phyloP scores from a whole-genome alignment of 2,329 filamentous ascomycete genomes.

The Neofusicoccum cordaticola region DNA sequence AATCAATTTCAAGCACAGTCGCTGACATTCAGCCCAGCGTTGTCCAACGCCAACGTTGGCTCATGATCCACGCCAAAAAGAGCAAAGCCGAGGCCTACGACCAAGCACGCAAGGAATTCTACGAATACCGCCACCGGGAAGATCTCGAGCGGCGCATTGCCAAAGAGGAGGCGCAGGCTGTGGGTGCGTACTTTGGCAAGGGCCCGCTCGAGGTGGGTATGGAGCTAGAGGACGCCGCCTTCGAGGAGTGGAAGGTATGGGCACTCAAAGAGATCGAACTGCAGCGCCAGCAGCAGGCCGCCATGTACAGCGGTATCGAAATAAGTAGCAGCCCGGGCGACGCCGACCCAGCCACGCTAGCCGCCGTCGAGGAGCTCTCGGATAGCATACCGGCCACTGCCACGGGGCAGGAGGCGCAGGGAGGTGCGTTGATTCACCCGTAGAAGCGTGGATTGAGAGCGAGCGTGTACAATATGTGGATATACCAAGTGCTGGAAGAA shows the following conservation, averaged over 20 bases:
- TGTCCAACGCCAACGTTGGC: constrained; percentile 83
- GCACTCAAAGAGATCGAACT: constrained; percentile 56
- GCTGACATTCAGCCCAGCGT: constrained; percentile 57
- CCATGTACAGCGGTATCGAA: constrained; percentile 39
- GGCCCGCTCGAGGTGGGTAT: constrained; percentile 72
- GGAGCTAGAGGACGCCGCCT: constrained; percentile 75
- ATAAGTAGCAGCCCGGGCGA: constrained; percentile 28
- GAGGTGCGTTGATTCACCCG: constrained; percentile 37
- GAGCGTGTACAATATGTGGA: constrained; percentile 7
- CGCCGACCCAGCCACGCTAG: constrained; percentile 25
- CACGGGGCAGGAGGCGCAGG: constrained; percentile 35
- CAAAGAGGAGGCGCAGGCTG: constrained; percentile 78
- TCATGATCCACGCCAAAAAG: constrained; percentile 60
- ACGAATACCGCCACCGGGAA: constrained; percentile 74
- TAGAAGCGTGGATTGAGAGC: constrained; percentile 17
- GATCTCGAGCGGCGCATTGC: constrained; percentile 82
- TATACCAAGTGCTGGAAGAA: constrained; percentile 10
- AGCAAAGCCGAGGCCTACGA: constrained; percentile 75
- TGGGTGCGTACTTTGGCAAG: constrained; percentile 86
- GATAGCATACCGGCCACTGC: constrained; percentile 29
- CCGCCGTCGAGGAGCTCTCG: constrained; percentile 35
- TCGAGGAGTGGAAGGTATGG: constrained; percentile 83
- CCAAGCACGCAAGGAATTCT: constrained; percentile 83
- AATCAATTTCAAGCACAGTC: too few relatives aligned
- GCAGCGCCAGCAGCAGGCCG: constrained; percentile 47